Evolutionary conservation across 202 grass and related monocot species (phyloP), one percentile per base, ranked within the genome.

Genomic region (Brachypodium distachyon): DNA sequence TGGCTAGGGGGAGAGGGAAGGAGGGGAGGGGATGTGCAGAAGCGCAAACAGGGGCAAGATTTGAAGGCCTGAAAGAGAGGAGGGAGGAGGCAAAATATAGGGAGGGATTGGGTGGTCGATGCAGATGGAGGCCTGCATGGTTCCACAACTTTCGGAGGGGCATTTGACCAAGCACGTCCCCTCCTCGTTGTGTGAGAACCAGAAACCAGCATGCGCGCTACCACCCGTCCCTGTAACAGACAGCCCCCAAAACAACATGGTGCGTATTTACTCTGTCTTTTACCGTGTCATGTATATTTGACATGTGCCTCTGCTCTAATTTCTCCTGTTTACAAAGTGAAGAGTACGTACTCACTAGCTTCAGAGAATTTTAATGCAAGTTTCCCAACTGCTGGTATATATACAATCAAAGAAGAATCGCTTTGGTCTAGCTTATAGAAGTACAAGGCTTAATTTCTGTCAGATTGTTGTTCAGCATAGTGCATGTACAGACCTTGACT

Each of bases 161-260:
- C 71, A 47, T 65, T 88, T 84, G 86, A 88, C 86, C 86, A 84
- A 88, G 86, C 86, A 80, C 56, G 70, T 84, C 86, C 81, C 70
- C 56, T 77, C 76, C 86, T 84, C 47, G 38, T 13, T 70, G 86
- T 76, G 70, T 80, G 81, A 80, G 86, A 81, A 88, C 81, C 86
- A 88, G 31, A 81, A 43, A 42, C 86, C 43, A 69, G 83, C 69
- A 83, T 79, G 85, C 80, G 68, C 52, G 69, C 61, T 70, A 88
- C 86, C 81, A 88, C 76, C 70, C 61, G 19, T 88, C 86, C 37
- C 54, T 80, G 63, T 76, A 75, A 54, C 71, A 80, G 37, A 31
- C 63, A 68, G 19, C 29, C 19, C 52, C 49, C 79, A 82, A 82
- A 73, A n/a, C 41, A 58, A 73, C 50, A 58, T 41, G 49, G 7